Evolutionary conservation across 2,329 filamentous ascomycete species (phyloP).

Genomic region (Diaporthe citrichinensis): DNA sequence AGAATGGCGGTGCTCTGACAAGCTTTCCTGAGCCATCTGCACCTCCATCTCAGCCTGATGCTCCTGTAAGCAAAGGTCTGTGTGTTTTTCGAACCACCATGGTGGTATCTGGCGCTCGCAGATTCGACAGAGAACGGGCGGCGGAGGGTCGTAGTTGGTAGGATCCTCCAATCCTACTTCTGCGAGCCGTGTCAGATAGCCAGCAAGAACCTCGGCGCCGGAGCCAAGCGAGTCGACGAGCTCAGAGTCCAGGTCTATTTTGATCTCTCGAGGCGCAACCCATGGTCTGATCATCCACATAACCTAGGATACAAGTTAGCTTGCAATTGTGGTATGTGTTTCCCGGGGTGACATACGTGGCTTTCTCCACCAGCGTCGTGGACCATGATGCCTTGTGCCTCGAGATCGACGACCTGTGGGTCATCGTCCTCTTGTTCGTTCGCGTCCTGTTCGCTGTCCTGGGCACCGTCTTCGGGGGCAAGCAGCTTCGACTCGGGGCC

Average conservation of each 20-base stretch:
- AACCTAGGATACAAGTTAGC: constrained; percentile 68
- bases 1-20: constrained; percentile 92
- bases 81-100: constrained; percentile 99
- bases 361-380: constrained; percentile 93
- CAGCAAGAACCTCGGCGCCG: constrained; percentile 93
- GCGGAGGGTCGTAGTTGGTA: constrained; percentile 82
- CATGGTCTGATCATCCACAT: constrained; percentile 99
- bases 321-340: background rate
- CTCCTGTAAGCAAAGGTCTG: constrained; percentile 94
- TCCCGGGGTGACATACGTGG: constrained; percentile 76
- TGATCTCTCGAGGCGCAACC: constrained; percentile 89
- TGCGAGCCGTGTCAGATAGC: constrained; percentile 90
- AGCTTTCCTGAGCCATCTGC: constrained; percentile 91
- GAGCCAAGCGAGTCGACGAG: constrained; percentile 95
- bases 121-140: constrained; percentile 92
- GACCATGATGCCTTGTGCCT: constrained; percentile 98
- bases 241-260: constrained; percentile 90
- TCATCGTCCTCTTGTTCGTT: constrained; percentile 51
- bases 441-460: constrained; percentile 53
- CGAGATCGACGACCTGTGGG: constrained; percentile 80
- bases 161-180: constrained; percentile 85
- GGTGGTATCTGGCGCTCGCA: constrained; percentile 97
- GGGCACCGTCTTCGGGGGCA: constrained; percentile 57
- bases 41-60: constrained; percentile 98
- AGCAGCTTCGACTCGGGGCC: constrained; percentile 78